phyloP scores from a whole-genome alignment of 1,139 yeast genomes.

The Geotrichum fermentans region DNA sequence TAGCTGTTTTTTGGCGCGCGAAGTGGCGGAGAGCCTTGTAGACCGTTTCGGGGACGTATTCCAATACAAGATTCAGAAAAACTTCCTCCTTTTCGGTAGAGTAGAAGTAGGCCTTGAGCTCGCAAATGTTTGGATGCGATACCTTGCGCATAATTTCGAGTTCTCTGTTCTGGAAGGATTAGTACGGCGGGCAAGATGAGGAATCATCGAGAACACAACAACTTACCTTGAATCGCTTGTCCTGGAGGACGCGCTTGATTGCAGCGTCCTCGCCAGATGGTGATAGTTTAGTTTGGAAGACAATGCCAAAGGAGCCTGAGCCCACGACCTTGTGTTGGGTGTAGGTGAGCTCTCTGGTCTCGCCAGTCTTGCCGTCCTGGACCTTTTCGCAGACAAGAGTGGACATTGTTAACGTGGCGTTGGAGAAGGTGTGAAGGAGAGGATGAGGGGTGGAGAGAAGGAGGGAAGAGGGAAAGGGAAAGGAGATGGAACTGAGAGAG shows the following conservation, averaged over 20 bases:
- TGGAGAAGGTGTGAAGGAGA: neutral
- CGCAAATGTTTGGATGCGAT: slow-evolving; percentile 82
- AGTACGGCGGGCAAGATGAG: neutral
- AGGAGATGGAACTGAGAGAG: neutral
- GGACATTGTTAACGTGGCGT: slow-evolving; percentile 26
- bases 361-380: slow-evolving; percentile 70
- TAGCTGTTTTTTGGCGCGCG: slow-evolving; percentile 60
- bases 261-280: slow-evolving; percentile 82
- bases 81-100: slow-evolving; percentile 72
- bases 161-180: slow-evolving; percentile 59
- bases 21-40: slow-evolving; percentile 87
- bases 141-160: slow-evolving; percentile 90
- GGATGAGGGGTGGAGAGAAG: neutral
- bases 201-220: neutral
- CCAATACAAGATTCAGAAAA: slow-evolving; percentile 81
- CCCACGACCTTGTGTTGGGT: slow-evolving; percentile 85
- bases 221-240: slow-evolving; percentile 69
- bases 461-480: neutral
- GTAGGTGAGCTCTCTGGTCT: slow-evolving; percentile 55
- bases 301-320: slow-evolving; percentile 96
- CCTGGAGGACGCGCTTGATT: slow-evolving; percentile 90
- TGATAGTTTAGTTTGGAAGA: slow-evolving; percentile 74
- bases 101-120: slow-evolving; percentile 81
- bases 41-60: slow-evolving; percentile 89
- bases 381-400: slow-evolving; percentile 67